Conservation (phyloP, 768 basidiomycete genomes). For the Strobilomyces echinocephalus region DNA sequence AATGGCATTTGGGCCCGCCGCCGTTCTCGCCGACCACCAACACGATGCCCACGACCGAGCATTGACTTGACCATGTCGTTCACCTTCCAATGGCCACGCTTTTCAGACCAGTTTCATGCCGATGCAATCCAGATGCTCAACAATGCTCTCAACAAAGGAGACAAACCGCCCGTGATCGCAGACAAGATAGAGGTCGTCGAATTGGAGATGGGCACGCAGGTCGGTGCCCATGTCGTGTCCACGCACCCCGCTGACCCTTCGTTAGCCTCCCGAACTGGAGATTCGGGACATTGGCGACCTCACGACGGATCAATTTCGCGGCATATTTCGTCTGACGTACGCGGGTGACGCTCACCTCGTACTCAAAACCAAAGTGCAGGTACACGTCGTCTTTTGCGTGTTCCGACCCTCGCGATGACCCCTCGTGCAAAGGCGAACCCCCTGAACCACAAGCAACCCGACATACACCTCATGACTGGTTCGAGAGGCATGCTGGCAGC, state of each 20-base stretch:
- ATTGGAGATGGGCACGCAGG: constrained; percentile 98
- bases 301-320: constrained; percentile 91
- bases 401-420: constrained; percentile 7
- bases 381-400: constrained; percentile 29
- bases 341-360: constrained; percentile 88
- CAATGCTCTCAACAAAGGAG: constrained; percentile 93
- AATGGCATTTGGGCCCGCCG: no score
- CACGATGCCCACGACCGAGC: constrained; percentile 17
- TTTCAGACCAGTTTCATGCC: constrained; percentile 93
- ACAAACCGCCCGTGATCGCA: constrained; percentile 95
- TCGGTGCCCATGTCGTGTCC: constrained; percentile 29
- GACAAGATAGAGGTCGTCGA: constrained; percentile 98
- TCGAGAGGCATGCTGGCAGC: constrained; percentile 89
- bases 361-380: constrained; percentile 90
- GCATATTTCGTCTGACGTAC: constrained; percentile 94
- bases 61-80: constrained; percentile 58
- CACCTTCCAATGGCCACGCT: constrained; percentile 94
- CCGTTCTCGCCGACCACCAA: constrained; percentile 11
- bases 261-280: constrained; percentile 91
- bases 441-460: constrained; percentile 85
- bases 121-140: constrained; percentile 97
- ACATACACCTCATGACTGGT: constrained; percentile 80
- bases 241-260: not conserved
- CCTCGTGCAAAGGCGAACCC: constrained; percentile 74
- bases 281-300: constrained; percentile 97